Conservation (phyloP, 192 early-diverging fungal genomes). For the Coemansia sp. region DNA sequence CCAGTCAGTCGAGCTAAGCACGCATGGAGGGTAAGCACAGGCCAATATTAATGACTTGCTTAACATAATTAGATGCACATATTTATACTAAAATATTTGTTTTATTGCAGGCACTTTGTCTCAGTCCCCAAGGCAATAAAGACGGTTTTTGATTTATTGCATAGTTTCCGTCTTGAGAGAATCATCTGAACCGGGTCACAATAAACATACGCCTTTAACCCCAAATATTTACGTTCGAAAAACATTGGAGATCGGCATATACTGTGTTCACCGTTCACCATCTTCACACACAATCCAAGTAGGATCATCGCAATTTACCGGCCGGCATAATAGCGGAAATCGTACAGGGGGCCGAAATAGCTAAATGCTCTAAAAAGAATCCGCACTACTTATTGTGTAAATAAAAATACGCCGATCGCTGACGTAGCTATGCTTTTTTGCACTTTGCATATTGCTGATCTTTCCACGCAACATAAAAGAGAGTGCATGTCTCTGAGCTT, state of each 20-base stretch:
- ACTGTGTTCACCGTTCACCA: not conserved
- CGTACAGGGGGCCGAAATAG: not conserved
- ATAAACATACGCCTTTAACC: slow-evolving; percentile 5
- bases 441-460: slow-evolving; percentile 8
- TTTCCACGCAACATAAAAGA: not conserved
- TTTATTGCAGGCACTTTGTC: slow-evolving; percentile 33
- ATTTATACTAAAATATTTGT: not conserved
- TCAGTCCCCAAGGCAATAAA: slow-evolving; percentile 29
- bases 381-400: slow-evolving; percentile 4
- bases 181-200: not conserved
- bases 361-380: not conserved
- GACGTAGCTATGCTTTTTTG: not conserved
- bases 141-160: slow-evolving; percentile 25
- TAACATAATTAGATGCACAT: not conserved
- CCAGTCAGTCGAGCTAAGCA: slow-evolving; percentile 19
- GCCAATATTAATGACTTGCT: not conserved
- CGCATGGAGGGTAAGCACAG: slow-evolving; percentile 37
- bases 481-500: not conserved
- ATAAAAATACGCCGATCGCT: slow-evolving; percentile 9
- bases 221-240: not conserved
- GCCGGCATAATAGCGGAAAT: slow-evolving; percentile 12
- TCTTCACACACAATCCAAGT: not conserved
- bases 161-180: slow-evolving; percentile 8
- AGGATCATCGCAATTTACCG: slow-evolving; percentile 11
- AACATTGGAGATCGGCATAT: not conserved